These are phyloP conservation scores for Alternaria brassicicola DNA, from an alignment of 2,329 filamentous ascomycete genomes.

Conservation along the genomic window DNA sequence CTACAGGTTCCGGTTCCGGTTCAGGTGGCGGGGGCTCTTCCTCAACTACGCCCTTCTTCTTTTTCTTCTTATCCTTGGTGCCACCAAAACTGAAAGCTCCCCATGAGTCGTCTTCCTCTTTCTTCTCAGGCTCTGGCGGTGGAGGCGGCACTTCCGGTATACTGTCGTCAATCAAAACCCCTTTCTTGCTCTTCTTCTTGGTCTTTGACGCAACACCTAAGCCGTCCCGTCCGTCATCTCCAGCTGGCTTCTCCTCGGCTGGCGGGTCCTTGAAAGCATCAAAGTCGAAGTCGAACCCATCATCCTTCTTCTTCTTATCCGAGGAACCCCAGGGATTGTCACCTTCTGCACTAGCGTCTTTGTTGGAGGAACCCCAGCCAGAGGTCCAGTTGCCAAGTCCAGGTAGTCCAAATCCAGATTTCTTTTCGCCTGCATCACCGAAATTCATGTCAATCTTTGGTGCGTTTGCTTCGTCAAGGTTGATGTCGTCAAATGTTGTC, in stretches of 20 bases:
- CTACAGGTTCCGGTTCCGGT: conserved; percentile 38
- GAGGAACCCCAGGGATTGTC: conserved; percentile 43
- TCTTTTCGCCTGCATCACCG: conserved; percentile 37
- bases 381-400: conserved; percentile 32
- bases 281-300: conserved; percentile 46
- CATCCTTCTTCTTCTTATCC: conserved; percentile 46
- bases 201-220: conserved; percentile 49
- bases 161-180: conserved; percentile 39
- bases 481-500: conserved; percentile 55
- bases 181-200: conserved; percentile 51
- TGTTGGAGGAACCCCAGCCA: conserved; percentile 35
- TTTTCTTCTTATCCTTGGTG: conserved; percentile 45
- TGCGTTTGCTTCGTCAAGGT: conserved; percentile 51
- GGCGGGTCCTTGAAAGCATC: conserved; percentile 35
- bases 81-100: conserved; percentile 34
- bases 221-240: conserved; percentile 41
- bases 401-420: conserved; percentile 35
- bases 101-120: conserved; percentile 34
- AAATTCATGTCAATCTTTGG: conserved; percentile 58
- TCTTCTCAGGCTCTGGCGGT: conserved; percentile 32
- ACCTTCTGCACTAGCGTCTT: conserved; percentile 35
- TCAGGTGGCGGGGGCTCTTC: conserved; percentile 26
- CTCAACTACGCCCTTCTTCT: conserved; percentile 39
- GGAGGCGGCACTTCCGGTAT: conserved; percentile 28
- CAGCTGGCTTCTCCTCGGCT: conserved; percentile 31